Evolutionary conservation across 495 filamentous ascomycete genomes (phyloP), one percentile per base, ranked within the genome.

Genomic region (Neurospora sp.): DNA sequence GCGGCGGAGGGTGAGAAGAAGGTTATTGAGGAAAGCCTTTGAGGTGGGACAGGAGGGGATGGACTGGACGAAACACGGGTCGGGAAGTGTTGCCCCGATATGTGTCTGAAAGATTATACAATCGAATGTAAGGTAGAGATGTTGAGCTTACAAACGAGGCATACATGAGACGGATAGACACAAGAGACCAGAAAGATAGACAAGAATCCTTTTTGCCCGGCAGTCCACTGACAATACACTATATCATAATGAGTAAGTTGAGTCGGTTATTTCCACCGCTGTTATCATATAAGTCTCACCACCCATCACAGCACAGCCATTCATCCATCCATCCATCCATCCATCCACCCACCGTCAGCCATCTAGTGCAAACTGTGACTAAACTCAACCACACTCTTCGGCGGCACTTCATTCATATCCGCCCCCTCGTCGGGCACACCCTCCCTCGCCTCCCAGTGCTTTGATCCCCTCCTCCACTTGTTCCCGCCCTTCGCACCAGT

Each of bases 341-440:
- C 16, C 41, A 16, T 18, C 41, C 39, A 20, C 18, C 18, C 42
- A 20, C 42, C 31, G 31, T 35, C 31, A 35, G 31, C 5, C 31
- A 35, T 37, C 35, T 37, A 37, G 35, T 37, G 35, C 35, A 37
- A 0, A 37, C 35, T 37, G 6, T 37, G 35, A 37, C 35, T 37
- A 6, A 37, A 37, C 35, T 41, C 72, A 46, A 68, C 42, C 10
- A 35, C 69, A 31, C 72, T 73, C 42, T 68, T 11, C 4, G 72
- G 72, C n/a, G 69, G 72, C 5, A 73, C 39, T 9, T 65, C 72
- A 35, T 42, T 48, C 72, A 31, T 37, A 35, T 71, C 69, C 10
- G 72, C 72, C 22, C 8, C 42, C 22, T 5, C 6, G 35, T 73
- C 72, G 3, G 69, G 69, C 16, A 59, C 42, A 7, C 27, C 37